Evolutionary conservation across 139 green algal species (phyloP), one percentile per base, ranked within the genome.

Genomic region (Picochlorum costavermella): DNA sequence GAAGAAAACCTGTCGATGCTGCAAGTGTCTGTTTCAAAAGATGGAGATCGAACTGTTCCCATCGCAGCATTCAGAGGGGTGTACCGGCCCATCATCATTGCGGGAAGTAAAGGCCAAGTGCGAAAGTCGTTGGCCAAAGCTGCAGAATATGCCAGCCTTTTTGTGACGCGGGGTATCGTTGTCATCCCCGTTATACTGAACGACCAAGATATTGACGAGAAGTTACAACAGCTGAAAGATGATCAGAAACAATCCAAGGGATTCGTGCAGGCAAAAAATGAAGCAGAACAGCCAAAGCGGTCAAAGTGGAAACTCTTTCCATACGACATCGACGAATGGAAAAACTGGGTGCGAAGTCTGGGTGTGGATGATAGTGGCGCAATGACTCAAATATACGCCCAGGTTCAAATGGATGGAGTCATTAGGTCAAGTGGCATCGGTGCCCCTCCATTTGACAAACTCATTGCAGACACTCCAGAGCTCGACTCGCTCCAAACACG

Each of bases 321-420:
- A 4, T 62, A 66, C 20, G 61, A 71, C 25, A 26, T 63, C 25
- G 50, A 44, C 10, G 83, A 90, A 80, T 91, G 84, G 80, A 6
- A 44, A 76, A 63, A 65, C 9, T 97, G 90, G 91, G n/a, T 96
- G n/a, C 10, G 46, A 53, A 53, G n/a, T 14, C n/a, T 53, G 5
- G 46, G 46, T 28, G 46, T 53, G n/a, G 46, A 53, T 53, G 46
- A 53, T 23, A 23, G 76, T 85, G 68, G 69, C 61, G 17, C 55
- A 56, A 72, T 74, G 59, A 40, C 37, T 59, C 17, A 51, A 20
- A 12, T 66, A 10, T 91, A 56, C 58, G 33, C 74, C 46, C 78
- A 94, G 69, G 68, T 95, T 49, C 87, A 95, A 65, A 75, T 97
- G 36, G 88, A 97, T 71, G 91, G 91, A 17, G 84, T 72, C 8